A percentile compares a stretch with the other conserved stretches of the same genome.
These are phyloP conservation scores for Colletotrichum phormii DNA, from an alignment of 2,329 filamentous ascomycete species.

Conservation along the genomic window DNA sequence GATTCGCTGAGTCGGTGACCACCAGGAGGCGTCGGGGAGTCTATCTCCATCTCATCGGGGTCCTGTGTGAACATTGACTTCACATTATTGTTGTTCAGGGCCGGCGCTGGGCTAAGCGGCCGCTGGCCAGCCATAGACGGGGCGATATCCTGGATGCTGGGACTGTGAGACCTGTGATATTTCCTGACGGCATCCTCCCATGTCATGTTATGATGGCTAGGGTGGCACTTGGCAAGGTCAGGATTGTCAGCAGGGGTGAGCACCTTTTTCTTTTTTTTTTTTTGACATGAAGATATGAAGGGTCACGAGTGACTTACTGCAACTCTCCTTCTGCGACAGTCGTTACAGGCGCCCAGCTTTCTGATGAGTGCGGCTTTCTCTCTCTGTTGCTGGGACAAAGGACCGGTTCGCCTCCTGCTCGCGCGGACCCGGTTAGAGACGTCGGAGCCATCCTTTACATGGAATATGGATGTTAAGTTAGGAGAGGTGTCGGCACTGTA, in stretches of 20 bases:
- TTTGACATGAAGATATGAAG: neutral
- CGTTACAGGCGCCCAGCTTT: slow-evolving; percentile 68
- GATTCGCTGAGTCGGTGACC: slow-evolving; percentile 58
- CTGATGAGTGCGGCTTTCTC: slow-evolving; percentile 70
- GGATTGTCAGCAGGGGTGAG: slow-evolving; percentile 34
- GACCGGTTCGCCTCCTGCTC: slow-evolving; percentile 69
- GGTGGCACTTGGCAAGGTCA: slow-evolving; percentile 61
- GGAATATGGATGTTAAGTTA: slow-evolving; percentile 62
- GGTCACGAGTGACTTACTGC: slow-evolving; percentile 59
- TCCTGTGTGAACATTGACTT: slow-evolving; percentile 57
- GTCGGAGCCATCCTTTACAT: slow-evolving; percentile 66
- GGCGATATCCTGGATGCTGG: slow-evolving; percentile 61
- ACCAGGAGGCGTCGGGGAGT: slow-evolving; percentile 52
- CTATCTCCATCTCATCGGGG: slow-evolving; percentile 69
- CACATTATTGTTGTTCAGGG: slow-evolving; percentile 47
- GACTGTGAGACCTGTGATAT: slow-evolving; percentile 64
- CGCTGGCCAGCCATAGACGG: slow-evolving; percentile 54
- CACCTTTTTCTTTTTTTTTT: neutral
- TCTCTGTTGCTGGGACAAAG: slow-evolving; percentile 67
- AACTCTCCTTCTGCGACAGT: slow-evolving; percentile 68
- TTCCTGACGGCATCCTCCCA: slow-evolving; percentile 70
- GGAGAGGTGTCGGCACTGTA: slow-evolving; percentile 66
- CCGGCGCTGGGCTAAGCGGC: slow-evolving; percentile 59
- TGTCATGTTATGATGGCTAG: slow-evolving; percentile 70
- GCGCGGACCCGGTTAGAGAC: slow-evolving; percentile 64